A percentile compares a stretch with the other conserved stretches of the same genome.
Conservation (phyloP, 2,329 filamentous ascomycete genomes). For the Dactylellina haptotyla region DNA sequence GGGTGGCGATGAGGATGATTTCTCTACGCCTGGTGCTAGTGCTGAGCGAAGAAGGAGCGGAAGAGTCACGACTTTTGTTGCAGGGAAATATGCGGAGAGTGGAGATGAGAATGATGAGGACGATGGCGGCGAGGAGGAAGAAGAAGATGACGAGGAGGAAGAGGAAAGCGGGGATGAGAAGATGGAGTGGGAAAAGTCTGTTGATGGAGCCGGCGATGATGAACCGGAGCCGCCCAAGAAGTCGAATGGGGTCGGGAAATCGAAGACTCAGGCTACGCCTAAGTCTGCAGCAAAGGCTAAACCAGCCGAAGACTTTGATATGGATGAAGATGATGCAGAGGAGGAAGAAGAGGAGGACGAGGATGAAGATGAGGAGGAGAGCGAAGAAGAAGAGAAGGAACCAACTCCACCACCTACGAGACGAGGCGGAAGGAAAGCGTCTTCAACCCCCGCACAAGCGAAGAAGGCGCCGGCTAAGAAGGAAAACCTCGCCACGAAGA, state of each 20-base stretch:
- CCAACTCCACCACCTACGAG: constrained; percentile 30
- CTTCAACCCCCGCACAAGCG: neutral
- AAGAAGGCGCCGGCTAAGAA: constrained; percentile 43
- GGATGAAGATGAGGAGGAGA: constrained; percentile 53
- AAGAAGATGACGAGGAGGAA: constrained; percentile 60
- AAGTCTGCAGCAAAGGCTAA: constrained; percentile 3
- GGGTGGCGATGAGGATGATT: constrained; percentile 50
- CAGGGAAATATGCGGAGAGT: constrained; percentile 60
- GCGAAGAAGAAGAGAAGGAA: constrained; percentile 29
- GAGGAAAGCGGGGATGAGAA: constrained; percentile 58
- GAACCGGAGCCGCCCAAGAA: constrained; percentile 46
- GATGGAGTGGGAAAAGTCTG: constrained; percentile 57
- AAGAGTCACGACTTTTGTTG: constrained; percentile 60
- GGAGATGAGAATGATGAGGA: constrained; percentile 63
- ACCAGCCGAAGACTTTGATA: constrained; percentile 50
- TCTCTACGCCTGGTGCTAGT: constrained; percentile 44
- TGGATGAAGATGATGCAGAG: constrained; percentile 41
- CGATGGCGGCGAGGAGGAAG: constrained; percentile 62
- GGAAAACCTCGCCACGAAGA: constrained; percentile 25
- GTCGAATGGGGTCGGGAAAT: constrained; percentile 32
- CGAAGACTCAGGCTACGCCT: constrained; percentile 30
- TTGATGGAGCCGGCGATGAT: constrained; percentile 54
- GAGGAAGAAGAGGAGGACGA: constrained; percentile 25
- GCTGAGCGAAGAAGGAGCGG: constrained; percentile 60
- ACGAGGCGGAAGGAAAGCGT: constrained; percentile 28